Evolutionary conservation across 140 eudicot species (phyloP).

Genomic region (Ambrosia hybrid): DNA sequence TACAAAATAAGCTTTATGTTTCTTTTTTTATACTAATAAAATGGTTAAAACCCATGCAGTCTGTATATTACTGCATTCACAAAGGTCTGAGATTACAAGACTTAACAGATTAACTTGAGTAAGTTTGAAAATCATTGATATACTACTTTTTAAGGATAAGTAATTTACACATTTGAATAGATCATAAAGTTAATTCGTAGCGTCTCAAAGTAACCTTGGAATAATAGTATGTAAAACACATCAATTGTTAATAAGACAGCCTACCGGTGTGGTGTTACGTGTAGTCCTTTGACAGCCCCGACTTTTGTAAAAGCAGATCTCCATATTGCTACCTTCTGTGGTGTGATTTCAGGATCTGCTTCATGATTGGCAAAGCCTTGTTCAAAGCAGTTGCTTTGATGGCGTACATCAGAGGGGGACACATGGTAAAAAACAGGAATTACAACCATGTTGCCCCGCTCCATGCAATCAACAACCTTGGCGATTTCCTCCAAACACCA

Average conservation of each 20-base stretch:
- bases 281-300: background rate
- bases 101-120: too few relatives aligned
- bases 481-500: constrained; percentile 28
- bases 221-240: background rate
- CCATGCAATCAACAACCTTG: constrained; percentile 17
- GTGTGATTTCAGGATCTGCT: background rate
- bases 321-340: constrained; percentile 6
- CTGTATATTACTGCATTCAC: too few relatives aligned
- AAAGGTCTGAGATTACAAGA: too few relatives aligned
- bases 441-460: background rate
- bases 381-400: constrained; percentile 1
- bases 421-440: constrained; percentile 27
- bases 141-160: too few relatives aligned
- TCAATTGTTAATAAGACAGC: background rate
- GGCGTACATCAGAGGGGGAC: constrained; percentile 18
- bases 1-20: too few relatives aligned
- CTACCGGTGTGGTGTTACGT: constrained; percentile 14
- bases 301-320: constrained; percentile 10
- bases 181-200: background rate
- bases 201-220: background rate
- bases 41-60: too few relatives aligned
- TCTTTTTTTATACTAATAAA: too few relatives aligned
- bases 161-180: background rate
- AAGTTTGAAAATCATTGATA: too few relatives aligned
- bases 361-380: constrained; percentile 11